Evolutionary conservation across 352 stramenopile genomes (phyloP), one percentile per base, ranked within the genome.

Genomic region (Aphanomyces euteiches): DNA sequence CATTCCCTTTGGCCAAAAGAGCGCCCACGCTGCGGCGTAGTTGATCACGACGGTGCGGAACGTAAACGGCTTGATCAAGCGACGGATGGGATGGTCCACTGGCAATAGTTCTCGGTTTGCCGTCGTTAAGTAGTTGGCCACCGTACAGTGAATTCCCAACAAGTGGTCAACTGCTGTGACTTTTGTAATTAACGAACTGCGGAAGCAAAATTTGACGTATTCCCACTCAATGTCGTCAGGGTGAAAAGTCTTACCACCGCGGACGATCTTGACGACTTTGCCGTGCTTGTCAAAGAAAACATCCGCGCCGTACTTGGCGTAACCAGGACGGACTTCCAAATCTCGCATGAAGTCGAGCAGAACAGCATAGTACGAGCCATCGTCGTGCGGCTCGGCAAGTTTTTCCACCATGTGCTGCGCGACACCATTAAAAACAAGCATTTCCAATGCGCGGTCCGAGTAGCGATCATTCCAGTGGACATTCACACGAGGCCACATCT

Each of bases 391-490:
- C 0, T 15, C 21, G 19, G 21, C 3, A 5, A 70, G 54, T 41
- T 70, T 70, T 34, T 45, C 40, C n/a, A 70, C 36, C 45, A 70
- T 21, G 47, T 70, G 64, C 47, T 61, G 45, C 1, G 19, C 64
- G 28, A 70, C 17, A 10, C 64, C 64, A 19, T 70, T 60, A 41
- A 70, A 70, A 8, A 36, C 64, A 17, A 70, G n/a, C 12, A 61
- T 45, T 41, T 61, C 45, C 10, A 70, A 37, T 28, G 64, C 64
- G 13, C 43, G 45, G 64, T 70, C 64, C 34, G 64, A 70, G 39
- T 70, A 70, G 17, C 64, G 64, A 61, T 70, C 64, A 43, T 70
- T 61, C 64, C 64, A 70, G 54, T 61, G 43, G 7, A 70, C 64
- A 41, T 70, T 61, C 10, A 70, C 64, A 7, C 45, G 43, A 41